These are phyloP conservation scores for Cytospora paraplurivora DNA, from an alignment of 2,329 filamentous ascomycete genomes.

Conservation along the genomic window DNA sequence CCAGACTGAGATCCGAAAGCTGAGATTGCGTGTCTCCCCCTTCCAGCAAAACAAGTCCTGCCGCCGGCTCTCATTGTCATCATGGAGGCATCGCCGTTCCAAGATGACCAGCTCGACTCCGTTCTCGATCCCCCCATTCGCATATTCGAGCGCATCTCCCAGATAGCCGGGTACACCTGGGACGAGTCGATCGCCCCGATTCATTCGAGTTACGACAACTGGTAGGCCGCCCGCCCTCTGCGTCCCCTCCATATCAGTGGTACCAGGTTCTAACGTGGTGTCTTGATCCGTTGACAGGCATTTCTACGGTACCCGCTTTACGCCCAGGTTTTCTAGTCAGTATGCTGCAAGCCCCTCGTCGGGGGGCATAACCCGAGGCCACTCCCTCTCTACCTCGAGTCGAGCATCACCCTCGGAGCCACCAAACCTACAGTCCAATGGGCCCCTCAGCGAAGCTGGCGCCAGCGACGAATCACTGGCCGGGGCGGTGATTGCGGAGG, in stretches of 20 bases:
- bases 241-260: slow-evolving; percentile 7
- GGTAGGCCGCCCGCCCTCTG: slow-evolving; percentile 50
- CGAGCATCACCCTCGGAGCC: slow-evolving; percentile 45
- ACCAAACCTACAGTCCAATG: slow-evolving; percentile 29
- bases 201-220: slow-evolving; percentile 83
- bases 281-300: slow-evolving; percentile 50
- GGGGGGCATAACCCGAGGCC: slow-evolving; percentile 38
- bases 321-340: slow-evolving; percentile 48
- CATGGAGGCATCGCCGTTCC: slow-evolving; percentile 55
- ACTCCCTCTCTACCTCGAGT: slow-evolving; percentile 45
- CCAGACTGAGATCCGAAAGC: slow-evolving; percentile 23
- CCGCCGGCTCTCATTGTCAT: slow-evolving; percentile 32
- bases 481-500: slow-evolving; percentile 59
- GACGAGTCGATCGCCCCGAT: slow-evolving; percentile 63
- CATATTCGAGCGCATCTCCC: slow-evolving; percentile 71
- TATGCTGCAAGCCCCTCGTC: slow-evolving; percentile 48
- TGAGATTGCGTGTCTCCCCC: slow-evolving; percentile 29
- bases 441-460: slow-evolving; percentile 22
- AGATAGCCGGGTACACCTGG: slow-evolving; percentile 76
- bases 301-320: slow-evolving; percentile 64
- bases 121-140: slow-evolving; percentile 65
- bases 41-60: slow-evolving; percentile 14
- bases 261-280: slow-evolving; percentile 28
- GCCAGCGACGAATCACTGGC: slow-evolving; percentile 34
- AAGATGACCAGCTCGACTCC: slow-evolving; percentile 48